phyloP scores from a whole-genome alignment of 2,329 filamentous ascomycete species.

The Aureobasidium sp. region DNA sequence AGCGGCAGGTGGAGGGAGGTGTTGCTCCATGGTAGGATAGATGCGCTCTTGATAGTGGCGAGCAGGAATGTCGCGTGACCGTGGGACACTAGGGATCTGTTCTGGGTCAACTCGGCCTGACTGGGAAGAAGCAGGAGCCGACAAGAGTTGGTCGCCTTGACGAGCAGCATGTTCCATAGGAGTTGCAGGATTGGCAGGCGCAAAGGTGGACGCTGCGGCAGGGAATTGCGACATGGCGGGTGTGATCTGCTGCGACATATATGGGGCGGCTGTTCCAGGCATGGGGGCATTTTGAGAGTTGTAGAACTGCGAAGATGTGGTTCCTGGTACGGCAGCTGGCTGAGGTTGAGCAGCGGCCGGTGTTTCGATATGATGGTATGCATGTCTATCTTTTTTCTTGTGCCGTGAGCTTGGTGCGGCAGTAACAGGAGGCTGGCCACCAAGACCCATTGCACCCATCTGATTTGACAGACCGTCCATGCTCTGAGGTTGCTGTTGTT shows the following conservation, averaged over 20 bases:
- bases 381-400: conserved; percentile 86
- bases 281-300: conserved; percentile 35
- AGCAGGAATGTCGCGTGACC: conserved; percentile 73
- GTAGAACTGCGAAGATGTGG: conserved; percentile 52
- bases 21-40: conserved; percentile 92
- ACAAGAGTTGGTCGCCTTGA: conserved; percentile 31
- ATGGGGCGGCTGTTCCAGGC: conserved; percentile 24
- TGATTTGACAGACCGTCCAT: conserved; percentile 56
- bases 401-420: conserved; percentile 33
- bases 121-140: conserved; percentile 48
- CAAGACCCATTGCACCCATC: conserved; percentile 70
- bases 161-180: conserved; percentile 33
- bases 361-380: conserved; percentile 78
- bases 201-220: conserved; percentile 47
- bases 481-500: conserved; percentile 18
- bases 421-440: conserved; percentile 40
- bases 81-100: conserved; percentile 84
- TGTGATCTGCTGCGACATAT: conserved; percentile 36
- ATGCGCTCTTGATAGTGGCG: conserved; percentile 80
- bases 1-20: conserved; percentile 80
- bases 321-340: conserved; percentile 64
- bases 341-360: conserved; percentile 55
- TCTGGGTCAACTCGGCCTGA: conserved; percentile 79
- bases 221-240: conserved; percentile 56
- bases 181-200: conserved; percentile 30